Conservation (phyloP, 2,329 filamentous ascomycete genomes). For the Aureobasidium sp. region DNA sequence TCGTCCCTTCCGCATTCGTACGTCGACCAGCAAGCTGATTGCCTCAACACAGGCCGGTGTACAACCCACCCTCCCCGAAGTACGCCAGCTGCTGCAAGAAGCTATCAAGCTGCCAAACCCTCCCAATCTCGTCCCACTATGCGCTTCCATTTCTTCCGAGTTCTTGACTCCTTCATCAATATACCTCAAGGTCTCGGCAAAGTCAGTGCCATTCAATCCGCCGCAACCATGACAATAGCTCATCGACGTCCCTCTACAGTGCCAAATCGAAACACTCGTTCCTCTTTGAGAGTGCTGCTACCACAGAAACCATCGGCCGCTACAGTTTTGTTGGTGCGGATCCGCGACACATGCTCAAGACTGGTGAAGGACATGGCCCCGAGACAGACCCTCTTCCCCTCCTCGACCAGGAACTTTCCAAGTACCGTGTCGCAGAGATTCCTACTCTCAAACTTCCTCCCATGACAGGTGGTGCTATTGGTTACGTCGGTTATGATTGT, state of each 20-base stretch:
- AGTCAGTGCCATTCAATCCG: conserved; percentile 46
- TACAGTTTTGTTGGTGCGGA: conserved; percentile 86
- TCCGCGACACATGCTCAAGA: conserved; percentile 71
- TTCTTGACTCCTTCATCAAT: conserved; percentile 91
- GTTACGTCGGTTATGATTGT: conserved; percentile 96
- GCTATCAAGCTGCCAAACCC: conserved; percentile 47
- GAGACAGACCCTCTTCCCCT: conserved; percentile 76
- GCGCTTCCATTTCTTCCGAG: conserved; percentile 80
- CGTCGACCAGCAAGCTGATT: conserved; percentile 6
- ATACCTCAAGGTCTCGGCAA: conserved; percentile 81
- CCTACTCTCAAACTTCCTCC: conserved; percentile 77
- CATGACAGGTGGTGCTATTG: conserved; percentile 85
- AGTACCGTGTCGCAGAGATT: conserved; percentile 73
- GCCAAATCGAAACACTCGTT: conserved; percentile 74
- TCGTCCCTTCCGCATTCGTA: too few species aligned
- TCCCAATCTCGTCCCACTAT: conserved; percentile 75
- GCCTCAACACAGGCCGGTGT: conserved; percentile 31
- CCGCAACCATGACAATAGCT: conserved; percentile 18
- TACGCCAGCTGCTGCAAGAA: conserved; percentile 49
- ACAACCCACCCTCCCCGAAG: conserved; percentile 55
- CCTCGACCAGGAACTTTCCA: conserved; percentile 72
- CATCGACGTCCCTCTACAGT: conserved; percentile 26
- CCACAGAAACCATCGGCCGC: conserved; percentile 82
- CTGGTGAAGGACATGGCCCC: conserved; percentile 78
- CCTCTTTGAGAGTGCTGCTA: conserved; percentile 89